phyloP scores from a whole-genome alignment of 495 filamentous ascomycete genomes.

The Alectoria sarmentosa region DNA sequence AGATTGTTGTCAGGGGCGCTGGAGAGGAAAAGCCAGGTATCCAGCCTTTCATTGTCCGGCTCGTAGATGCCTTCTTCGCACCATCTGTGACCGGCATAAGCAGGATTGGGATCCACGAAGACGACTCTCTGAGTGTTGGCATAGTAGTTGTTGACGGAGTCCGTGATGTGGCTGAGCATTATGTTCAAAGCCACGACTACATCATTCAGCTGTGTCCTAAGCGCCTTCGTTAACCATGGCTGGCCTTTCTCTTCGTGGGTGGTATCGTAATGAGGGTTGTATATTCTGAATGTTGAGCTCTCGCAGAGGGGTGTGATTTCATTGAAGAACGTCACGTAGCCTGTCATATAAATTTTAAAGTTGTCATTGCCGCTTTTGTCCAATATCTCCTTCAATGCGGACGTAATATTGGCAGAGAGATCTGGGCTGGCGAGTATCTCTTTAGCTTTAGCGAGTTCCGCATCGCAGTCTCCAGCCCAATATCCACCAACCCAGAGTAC shows the following conservation, averaged over 20 bases:
- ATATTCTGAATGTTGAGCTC: conserved; percentile 27
- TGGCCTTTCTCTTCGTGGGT: not conserved
- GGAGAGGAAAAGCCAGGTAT: conserved; percentile 41
- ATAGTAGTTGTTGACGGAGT: not conserved
- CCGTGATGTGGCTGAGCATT: conserved; percentile 22
- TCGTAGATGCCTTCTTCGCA: conserved; percentile 40
- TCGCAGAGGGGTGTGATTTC: conserved; percentile 39
- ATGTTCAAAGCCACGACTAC: conserved; percentile 37
- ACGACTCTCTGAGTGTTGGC: conserved; percentile 18
- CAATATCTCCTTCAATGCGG: not conserved
- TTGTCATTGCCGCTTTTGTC: conserved; percentile 12
- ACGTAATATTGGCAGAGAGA: not conserved
- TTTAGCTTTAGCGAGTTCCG: conserved; percentile 29
- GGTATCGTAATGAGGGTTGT: conserved; percentile 2
- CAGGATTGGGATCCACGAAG: conserved; percentile 38
- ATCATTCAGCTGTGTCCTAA: conserved; percentile 32
- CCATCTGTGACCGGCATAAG: conserved; percentile 42
- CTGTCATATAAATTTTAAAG: conserved; percentile 36
- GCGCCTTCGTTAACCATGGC: not conserved
- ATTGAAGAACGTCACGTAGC: conserved; percentile 45
- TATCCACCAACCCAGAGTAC: conserved; percentile 28
- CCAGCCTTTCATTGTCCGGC: conserved; percentile 33
- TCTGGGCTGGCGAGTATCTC: conserved; percentile 24
- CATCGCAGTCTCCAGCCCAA: conserved; percentile 37
- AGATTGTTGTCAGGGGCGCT: not conserved